These are phyloP conservation scores for Didymosphaeria variabile DNA, from an alignment of 2,329 filamentous ascomycete species.

Conservation along the genomic window DNA sequence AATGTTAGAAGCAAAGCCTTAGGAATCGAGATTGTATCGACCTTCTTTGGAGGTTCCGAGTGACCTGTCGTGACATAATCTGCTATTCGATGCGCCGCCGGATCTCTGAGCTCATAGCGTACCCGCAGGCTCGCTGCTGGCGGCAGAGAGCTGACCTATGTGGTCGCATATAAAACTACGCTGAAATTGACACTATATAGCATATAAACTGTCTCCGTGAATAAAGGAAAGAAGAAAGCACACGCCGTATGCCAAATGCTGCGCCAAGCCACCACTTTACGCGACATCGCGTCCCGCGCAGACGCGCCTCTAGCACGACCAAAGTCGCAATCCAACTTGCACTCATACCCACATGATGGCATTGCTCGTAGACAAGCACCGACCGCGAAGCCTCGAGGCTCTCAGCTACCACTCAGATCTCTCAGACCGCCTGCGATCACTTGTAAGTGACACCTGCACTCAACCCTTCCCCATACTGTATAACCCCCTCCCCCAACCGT, in stretches of 20 bases:
- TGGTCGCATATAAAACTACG: too few species aligned
- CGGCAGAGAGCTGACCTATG: too few species aligned
- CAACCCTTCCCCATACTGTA: background rate
- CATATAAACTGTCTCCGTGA: too few species aligned
- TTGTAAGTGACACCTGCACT: slow-evolving; percentile 65
- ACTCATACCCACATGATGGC: slow-evolving; percentile 59
- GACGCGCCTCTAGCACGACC: slow-evolving; percentile 37
- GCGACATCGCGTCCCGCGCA: slow-evolving; percentile 30
- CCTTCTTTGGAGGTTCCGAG: background rate
- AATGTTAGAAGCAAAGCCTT: background rate
- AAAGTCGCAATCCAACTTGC: slow-evolving; percentile 12
- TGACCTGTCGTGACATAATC: background rate
- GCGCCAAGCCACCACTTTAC: slow-evolving; percentile 41
- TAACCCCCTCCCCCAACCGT: background rate
- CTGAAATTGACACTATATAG: too few species aligned
- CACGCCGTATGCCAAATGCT: too few species aligned
- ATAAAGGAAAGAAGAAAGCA: too few species aligned
- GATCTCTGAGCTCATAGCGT: background rate
- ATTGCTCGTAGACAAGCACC: slow-evolving; percentile 71
- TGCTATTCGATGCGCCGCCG: background rate
- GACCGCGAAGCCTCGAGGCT: slow-evolving; percentile 76
- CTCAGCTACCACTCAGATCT: slow-evolving; percentile 90
- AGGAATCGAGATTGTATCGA: background rate
- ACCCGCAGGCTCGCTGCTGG: too few species aligned
- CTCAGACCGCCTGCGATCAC: slow-evolving; percentile 83